A percentile compares a stretch with the other conserved stretches of the same genome.
Evolutionary conservation across 345 rosid genomes (phyloP).

Genomic region (Eucalyptus sp.): DNA sequence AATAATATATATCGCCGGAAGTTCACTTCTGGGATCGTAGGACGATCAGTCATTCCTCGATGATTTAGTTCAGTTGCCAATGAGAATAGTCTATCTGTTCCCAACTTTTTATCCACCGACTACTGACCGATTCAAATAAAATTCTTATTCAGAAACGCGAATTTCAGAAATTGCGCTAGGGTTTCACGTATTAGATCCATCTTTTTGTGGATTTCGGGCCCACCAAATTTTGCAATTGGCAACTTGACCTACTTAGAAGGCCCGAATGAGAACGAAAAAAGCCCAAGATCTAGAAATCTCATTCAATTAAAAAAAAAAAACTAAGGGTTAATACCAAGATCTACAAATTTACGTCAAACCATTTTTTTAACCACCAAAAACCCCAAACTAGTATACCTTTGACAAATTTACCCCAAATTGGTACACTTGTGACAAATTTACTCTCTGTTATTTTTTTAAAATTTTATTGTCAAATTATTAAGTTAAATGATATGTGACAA

Average conservation of each 20-base stretch:
- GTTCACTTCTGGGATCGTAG: neutral
- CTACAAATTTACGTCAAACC: no score
- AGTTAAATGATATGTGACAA: no score
- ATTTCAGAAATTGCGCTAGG: neutral
- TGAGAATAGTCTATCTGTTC: neutral
- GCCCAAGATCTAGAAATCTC: neutral
- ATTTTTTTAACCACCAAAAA: no score
- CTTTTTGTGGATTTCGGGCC: neutral
- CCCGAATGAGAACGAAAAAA: neutral
- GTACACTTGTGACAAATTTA: no score
- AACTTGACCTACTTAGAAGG: neutral
- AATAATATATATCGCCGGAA: neutral
- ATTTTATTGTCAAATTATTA: no score
- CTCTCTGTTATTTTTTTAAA: no score
- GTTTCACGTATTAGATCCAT: neutral
- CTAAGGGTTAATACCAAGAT: no score
- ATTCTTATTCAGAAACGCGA: neutral
- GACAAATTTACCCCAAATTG: no score
- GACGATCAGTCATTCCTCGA: neutral
- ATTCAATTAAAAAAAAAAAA: neutral
- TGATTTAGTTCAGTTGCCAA: neutral
- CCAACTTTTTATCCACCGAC: neutral
- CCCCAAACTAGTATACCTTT: no score
- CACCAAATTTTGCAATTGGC: neutral
- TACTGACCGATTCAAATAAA: neutral